Evolutionary conservation across 495 filamentous ascomycete species (phyloP), one percentile per base, ranked within the genome.

Genomic region (Daldinia childiae): DNA sequence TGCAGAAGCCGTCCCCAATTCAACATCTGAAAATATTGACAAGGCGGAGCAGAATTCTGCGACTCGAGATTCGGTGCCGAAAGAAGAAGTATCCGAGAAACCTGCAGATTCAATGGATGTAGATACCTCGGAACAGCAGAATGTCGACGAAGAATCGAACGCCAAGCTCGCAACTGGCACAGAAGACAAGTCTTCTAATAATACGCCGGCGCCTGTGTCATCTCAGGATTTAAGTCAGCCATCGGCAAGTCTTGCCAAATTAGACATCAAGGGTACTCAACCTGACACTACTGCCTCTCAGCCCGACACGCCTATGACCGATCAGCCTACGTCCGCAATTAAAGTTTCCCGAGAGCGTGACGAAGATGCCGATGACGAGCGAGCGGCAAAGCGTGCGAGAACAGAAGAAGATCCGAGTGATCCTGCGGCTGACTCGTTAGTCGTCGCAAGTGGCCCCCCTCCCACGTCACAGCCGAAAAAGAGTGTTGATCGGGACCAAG

Each of bases 331-430:
- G 24, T 58, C 77, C 0, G 68, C 80, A 0, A 77, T 80, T 2
- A 93, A 93, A 77, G 54, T 90, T 2, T 82, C 88, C 0, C 86
- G 92, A 8, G 91, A 92, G 67, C 90, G 93, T 0, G 92, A 95
- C 15, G 89, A 87, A 36, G 87, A 94, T 62, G 83, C 81, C 36
- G 85, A 84, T 38, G 90, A 92, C n/a, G 92, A 91, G 68, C 92
- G 90, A 19, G 88, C 88, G 19, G 85, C 92, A 7, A 97, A 97
- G 79, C 88, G 93, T 27, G 85, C 91, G 38, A 94, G 90, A 79
- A 87, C 90, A 14, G 83, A 83, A 69, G 84, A 83, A 69, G 85
- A 69, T 32, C 19, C 29, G 3, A 67, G 17, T 52, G 78, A 73
- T 6, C 39, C 59, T 15, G 50, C 66, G 0, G 74, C 68, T 15